A percentile compares a stretch with the other conserved stretches of the same genome.
These are phyloP conservation scores for Elongisporangium anandrum DNA, from an alignment of 352 stramenopile genomes.

Conservation along the genomic window DNA sequence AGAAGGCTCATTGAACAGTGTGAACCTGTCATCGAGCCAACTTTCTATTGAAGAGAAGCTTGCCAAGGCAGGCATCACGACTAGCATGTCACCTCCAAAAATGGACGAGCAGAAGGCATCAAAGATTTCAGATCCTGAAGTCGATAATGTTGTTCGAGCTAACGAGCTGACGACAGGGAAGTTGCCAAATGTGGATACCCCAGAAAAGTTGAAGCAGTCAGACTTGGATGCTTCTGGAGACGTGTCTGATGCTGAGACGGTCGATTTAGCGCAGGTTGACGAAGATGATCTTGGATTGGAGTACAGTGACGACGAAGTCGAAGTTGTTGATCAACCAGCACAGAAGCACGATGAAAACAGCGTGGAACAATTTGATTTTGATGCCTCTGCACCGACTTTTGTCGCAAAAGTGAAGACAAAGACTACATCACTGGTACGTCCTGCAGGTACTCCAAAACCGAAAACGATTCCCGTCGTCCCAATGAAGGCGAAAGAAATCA, in stretches of 20 bases:
- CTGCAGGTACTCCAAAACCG: neutral
- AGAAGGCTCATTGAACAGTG: neutral
- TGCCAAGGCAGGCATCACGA: neutral
- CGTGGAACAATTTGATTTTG: constrained; percentile 37
- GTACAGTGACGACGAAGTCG: constrained; percentile 32
- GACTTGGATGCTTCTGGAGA: neutral
- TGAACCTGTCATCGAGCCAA: neutral
- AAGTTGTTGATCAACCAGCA: neutral
- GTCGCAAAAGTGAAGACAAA: constrained; percentile 18
- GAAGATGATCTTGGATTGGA: constrained; percentile 29
- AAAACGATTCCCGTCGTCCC: constrained; percentile 26
- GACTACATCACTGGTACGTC: constrained; percentile 8
- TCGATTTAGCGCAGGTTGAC: constrained; percentile 3
- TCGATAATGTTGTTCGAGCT: neutral
- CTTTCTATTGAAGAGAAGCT: neutral
- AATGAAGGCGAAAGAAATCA: constrained; percentile 11
- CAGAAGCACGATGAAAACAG: constrained; percentile 9
- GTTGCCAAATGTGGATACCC: neutral
- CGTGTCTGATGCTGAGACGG: constrained; percentile 2
- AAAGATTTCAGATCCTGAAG: neutral
- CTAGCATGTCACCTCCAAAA: constrained; percentile 1
- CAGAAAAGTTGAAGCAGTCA: neutral
- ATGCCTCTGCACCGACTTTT: constrained; percentile 4
- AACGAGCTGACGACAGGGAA: neutral
- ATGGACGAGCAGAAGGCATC: neutral